A percentile compares a stretch with the other conserved stretches of the same genome.
Evolutionary conservation across 352 stramenopile species (phyloP).

Genomic region (Pythium insidiosum): DNA sequence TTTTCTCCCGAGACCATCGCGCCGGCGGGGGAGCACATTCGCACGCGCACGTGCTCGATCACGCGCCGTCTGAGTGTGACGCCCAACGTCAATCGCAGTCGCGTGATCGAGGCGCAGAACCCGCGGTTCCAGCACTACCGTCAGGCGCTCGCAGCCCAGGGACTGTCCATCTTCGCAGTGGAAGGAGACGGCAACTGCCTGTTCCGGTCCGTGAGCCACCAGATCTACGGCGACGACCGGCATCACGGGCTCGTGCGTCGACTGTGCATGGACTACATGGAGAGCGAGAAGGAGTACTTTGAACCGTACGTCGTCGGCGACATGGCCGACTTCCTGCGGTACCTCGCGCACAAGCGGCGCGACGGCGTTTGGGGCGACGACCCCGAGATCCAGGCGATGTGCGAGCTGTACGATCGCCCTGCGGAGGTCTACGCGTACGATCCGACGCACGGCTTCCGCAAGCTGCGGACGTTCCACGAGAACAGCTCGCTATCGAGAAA

Average conservation of each 20-base stretch:
- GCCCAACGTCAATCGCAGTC: slow-evolving; percentile 25
- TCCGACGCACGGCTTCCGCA: slow-evolving; percentile 45
- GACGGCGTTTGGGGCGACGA: slow-evolving; percentile 93
- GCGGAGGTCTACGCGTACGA: slow-evolving; percentile 90
- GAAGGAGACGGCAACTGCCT: slow-evolving; percentile 97
- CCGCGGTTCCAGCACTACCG: slow-evolving; percentile 73
- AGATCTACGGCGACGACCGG: slow-evolving; percentile 92
- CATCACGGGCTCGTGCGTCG: slow-evolving; percentile 88
- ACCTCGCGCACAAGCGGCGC: slow-evolving; percentile 87
- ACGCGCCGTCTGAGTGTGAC: slow-evolving; percentile 41
- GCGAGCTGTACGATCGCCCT: slow-evolving; percentile 90
- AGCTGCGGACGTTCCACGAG: slow-evolving; percentile 87
- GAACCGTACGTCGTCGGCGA: slow-evolving; percentile 87
- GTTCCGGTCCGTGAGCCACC: slow-evolving; percentile 94
- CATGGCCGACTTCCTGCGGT: slow-evolving; percentile 82
- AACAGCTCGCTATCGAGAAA: slow-evolving; percentile 41
- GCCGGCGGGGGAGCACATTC: slow-evolving; percentile 50
- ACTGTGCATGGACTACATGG: slow-evolving; percentile 95
- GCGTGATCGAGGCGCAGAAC: slow-evolving; percentile 64
- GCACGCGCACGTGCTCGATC: slow-evolving; percentile 6
- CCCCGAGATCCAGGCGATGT: slow-evolving; percentile 93
- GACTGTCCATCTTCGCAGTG: slow-evolving; percentile 54
- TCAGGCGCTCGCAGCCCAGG: slow-evolving; percentile 30
- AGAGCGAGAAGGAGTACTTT: slow-evolving; percentile 89
- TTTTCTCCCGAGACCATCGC: slow-evolving; percentile 50